Evolutionary conservation across 2,329 filamentous ascomycete genomes (phyloP).

Genomic region (Botrytis deweyae): DNA sequence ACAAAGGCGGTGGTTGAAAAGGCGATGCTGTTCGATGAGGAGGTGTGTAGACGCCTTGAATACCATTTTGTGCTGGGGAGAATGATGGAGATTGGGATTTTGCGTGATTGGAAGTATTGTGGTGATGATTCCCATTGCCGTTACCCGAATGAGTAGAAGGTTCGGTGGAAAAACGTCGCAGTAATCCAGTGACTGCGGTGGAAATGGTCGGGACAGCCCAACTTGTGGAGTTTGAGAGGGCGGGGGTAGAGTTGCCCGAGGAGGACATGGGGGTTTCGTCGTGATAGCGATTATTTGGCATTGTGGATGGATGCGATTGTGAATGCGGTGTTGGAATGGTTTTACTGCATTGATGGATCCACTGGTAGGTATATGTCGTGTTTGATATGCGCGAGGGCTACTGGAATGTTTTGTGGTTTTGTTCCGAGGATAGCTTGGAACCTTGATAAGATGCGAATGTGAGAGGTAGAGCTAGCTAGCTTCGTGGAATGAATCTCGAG

Average conservation of each 20-base stretch:
- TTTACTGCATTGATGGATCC: slow-evolving; percentile 11
- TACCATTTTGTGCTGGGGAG: slow-evolving; percentile 25
- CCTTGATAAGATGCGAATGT: background rate
- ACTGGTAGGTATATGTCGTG: background rate
- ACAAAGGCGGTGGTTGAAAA: slow-evolving; percentile 84
- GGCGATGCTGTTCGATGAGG: slow-evolving; percentile 64
- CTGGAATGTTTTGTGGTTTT: background rate
- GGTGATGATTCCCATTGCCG: slow-evolving; percentile 25
- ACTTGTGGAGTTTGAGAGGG: slow-evolving; percentile 45
- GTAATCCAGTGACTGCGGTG: slow-evolving; percentile 59
- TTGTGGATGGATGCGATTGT: background rate
- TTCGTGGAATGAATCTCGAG: background rate
- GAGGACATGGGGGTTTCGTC: slow-evolving; percentile 29
- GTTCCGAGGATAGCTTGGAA: background rate
- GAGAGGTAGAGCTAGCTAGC: background rate
- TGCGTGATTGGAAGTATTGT: slow-evolving; percentile 28
- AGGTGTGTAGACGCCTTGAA: slow-evolving; percentile 36
- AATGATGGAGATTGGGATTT: background rate
- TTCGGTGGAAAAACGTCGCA: slow-evolving; percentile 64
- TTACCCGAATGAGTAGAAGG: slow-evolving; percentile 27
- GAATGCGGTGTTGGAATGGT: background rate
- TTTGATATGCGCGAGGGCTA: background rate
- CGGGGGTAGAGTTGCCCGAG: slow-evolving; percentile 34
- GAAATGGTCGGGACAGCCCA: slow-evolving; percentile 48
- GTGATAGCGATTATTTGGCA: slow-evolving; percentile 19